Evolutionary conservation across 257 asterid species (phyloP).

Genomic region (Scutellaria minor): DNA sequence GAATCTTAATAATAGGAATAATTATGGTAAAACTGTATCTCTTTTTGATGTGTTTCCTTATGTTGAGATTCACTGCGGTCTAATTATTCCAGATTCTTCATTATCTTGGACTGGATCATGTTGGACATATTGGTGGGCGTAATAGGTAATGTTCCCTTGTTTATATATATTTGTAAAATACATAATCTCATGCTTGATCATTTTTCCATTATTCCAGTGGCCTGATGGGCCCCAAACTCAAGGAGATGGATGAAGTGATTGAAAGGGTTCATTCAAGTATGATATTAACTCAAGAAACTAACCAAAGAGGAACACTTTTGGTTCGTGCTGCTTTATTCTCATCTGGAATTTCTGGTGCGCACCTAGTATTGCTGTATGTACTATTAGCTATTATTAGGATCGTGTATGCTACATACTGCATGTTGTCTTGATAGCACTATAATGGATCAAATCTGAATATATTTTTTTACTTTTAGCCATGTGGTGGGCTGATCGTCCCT

Average conservation of each 20-base stretch:
- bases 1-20: background rate
- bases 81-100: constrained; percentile 81
- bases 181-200: constrained; percentile 30
- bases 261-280: constrained; percentile 61
- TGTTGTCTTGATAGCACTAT: constrained; percentile 12
- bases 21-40: constrained; percentile 18
- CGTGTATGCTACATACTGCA: constrained; percentile 22
- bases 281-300: constrained; percentile 43
- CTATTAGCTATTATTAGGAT: constrained; percentile 11
- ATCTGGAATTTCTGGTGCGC: constrained; percentile 60
- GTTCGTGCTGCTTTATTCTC: constrained; percentile 83
- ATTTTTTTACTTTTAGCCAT: constrained; percentile 11
- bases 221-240: constrained; percentile 83
- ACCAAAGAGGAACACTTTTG: constrained; percentile 82
- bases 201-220: constrained; percentile 47
- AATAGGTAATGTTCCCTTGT: constrained; percentile 52
- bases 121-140: constrained; percentile 95
- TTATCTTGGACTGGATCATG: constrained; percentile 97
- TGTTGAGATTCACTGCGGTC: constrained; percentile 34
- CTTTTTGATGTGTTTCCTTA: constrained; percentile 6
- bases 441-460: constrained; percentile 19
- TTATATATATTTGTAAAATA: constrained; percentile 19
- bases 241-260: constrained; percentile 88
- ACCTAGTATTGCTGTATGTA: constrained; percentile 33
- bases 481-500: constrained; percentile 20